These are phyloP conservation scores for Phoma sp. DNA, from an alignment of 2,329 filamentous ascomycete species.

Conservation along the genomic window DNA sequence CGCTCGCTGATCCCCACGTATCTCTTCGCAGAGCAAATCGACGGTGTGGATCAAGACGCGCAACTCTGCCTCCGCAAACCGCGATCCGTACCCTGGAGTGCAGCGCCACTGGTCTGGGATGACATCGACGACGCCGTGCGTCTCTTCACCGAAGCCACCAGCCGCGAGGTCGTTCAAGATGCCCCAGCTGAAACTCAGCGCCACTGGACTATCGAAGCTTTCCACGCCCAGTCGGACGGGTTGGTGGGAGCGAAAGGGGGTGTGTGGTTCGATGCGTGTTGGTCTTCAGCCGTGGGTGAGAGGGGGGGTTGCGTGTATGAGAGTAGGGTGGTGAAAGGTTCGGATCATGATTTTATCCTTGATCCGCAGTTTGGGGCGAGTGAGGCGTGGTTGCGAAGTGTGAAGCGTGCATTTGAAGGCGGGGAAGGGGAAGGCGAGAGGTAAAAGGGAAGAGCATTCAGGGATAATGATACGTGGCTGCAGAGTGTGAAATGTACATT, in stretches of 20 bases:
- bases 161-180: not conserved
- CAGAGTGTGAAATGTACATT: too few species aligned
- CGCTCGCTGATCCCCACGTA: constrained; percentile 19
- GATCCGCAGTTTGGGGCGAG: constrained; percentile 25
- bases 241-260: constrained; percentile 30
- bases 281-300: constrained; percentile 1
- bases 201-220: constrained; percentile 21
- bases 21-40: constrained; percentile 25
- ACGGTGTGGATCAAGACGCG: constrained; percentile 25
- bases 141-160: constrained; percentile 7
- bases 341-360: constrained; percentile 29
- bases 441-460: too few species aligned
- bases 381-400: constrained; percentile 22
- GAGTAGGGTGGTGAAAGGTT: constrained; percentile 17
- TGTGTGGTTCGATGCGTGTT: constrained; percentile 30
- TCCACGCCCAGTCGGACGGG: constrained; percentile 27
- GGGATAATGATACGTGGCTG: too few species aligned
- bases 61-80: constrained; percentile 30
- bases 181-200: not conserved
- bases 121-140: constrained; percentile 25
- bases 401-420: constrained; percentile 10
- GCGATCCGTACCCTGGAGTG: constrained; percentile 17
- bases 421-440: not conserved
- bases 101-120: constrained; percentile 13
- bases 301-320: constrained; percentile 7